Evolutionary conservation across 805 yeast species (phyloP).

Genomic region (Saccharomycopsis fermentans): DNA sequence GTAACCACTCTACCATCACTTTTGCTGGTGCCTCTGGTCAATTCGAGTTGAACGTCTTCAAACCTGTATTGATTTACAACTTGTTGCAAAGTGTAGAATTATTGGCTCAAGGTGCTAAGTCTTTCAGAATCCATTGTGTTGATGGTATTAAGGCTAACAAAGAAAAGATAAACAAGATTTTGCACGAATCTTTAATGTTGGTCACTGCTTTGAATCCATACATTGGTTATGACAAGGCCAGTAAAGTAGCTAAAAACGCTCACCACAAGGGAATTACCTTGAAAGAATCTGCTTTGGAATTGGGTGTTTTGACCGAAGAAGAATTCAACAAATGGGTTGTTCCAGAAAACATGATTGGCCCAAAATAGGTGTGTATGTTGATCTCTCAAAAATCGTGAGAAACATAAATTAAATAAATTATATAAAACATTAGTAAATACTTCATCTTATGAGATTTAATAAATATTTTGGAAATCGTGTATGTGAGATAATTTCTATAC

Average conservation of each 20-base stretch:
- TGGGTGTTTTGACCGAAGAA: slow-evolving; percentile 69
- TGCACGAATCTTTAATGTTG: slow-evolving; percentile 94
- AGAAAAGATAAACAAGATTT: slow-evolving; percentile 74
- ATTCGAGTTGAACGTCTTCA: slow-evolving; percentile 95
- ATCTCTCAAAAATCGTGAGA: neutral
- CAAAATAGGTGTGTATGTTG: slow-evolving; percentile 32
- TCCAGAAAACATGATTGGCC: slow-evolving; percentile 98
- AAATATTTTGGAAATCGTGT: neutral
- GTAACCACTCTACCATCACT: slow-evolving; percentile 91
- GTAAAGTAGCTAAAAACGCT: slow-evolving; percentile 97
- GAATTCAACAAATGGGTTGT: slow-evolving; percentile 96
- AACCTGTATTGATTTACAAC: slow-evolving; percentile 91
- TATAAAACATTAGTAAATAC: neutral
- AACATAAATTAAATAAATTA: neutral
- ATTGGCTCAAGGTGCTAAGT: slow-evolving; percentile 78
- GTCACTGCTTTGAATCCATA: slow-evolving; percentile 98
- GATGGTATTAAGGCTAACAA: slow-evolving; percentile 87
- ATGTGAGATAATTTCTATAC: neutral
- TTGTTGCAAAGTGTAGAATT: slow-evolving; percentile 79
- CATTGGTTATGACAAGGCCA: slow-evolving; percentile 96
- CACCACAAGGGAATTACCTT: slow-evolving; percentile 95
- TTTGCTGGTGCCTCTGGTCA: slow-evolving; percentile 98
- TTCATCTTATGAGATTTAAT: neutral
- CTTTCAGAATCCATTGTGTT: slow-evolving; percentile 91
- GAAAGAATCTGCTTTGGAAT: slow-evolving; percentile 88